Base-by-base conservation (phyloP, 176 grass and related monocot species). In the Thalia dealbata region DNA sequence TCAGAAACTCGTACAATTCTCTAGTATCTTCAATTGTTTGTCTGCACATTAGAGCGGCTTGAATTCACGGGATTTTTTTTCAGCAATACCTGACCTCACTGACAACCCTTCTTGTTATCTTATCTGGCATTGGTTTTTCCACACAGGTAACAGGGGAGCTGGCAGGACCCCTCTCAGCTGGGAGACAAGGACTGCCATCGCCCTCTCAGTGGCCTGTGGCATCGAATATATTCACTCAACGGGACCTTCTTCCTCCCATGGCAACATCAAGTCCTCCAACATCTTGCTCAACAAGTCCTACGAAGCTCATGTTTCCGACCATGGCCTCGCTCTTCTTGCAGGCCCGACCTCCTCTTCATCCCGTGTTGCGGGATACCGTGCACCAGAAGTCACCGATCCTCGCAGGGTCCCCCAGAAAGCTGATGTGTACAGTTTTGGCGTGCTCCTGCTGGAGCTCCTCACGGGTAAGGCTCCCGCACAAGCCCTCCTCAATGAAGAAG, bases 341-440 rank as follows among this genome's bases (percentile, higher is more conserved):
- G 62, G 62, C 3, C 62, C 62, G 0, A 16, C 28, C 11, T 65
- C 15, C 62, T 32, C 15, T 65, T 32, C 62, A 7, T 1, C 62
- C 62, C 62, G 62, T 12, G 28, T 65, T 11, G 28, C 14, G 0
- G 62, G 62, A 21, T 89, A 96, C 45, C 88, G 81, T 8, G 88
- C 92, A 7, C 92, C 92, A 15, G 88, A 91, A 74, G 74, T 96
- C 52, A 81, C 46, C 8, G 92, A 96, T 80, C 61, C 88, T 29
- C 82, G 74, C 46, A 79, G 64, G 62, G 78, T 88, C 8, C 81
- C 88, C 52, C 92, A 96, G 70, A 96, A 89, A 78, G 84, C 88
- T 14, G 92, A 96, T 43, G 82, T 91, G 25, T 91, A 85, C 79
- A 96, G 92, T 76, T 96, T 91, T 22, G 92, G 92, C 21, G 83